Base-by-base conservation (phyloP, 2,329 filamentous ascomycete species). In the Tolypocladium nubicola region DNA sequence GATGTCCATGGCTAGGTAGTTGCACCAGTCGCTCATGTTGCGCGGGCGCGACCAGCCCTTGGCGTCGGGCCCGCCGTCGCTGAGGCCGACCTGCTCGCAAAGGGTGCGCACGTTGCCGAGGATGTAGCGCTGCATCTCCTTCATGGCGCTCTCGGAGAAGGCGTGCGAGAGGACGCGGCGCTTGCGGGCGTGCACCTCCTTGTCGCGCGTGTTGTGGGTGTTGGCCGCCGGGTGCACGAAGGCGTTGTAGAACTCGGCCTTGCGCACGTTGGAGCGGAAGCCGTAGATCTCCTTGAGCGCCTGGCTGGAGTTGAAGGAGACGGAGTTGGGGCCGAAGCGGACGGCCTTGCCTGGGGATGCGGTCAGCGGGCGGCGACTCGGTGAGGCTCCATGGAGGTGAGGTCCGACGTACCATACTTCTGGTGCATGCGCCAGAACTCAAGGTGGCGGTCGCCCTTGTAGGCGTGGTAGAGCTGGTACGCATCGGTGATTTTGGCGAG, bases 291-390 rank as follows among this genome's bases (percentile, higher is more conserved):
- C 79, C 68, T 83, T 83, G 58, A 89, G 75, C 1, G 87, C 86
- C 9, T 80, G 79, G 60, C 80, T 81, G 56, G 84, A 86, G 76
- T 94, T 93, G 74, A 95, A 83, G 1, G 86, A 89, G 47, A 96
- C 74, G 59, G 82, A 83, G 70, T 90, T 90, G 50, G 90, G 90
- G 0, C 87, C 88, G 62, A 87, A 89, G 35, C 90, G 87, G n/a
- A 93, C 87, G 54, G 84, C 70, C n/a, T 77, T 74, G 63, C 83
- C 82, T 84, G 23, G 11, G 45, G 14, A 4, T 6, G 13, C 23
- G 4, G 45, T 47, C 23, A 47, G 45, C 23, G 45, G 26, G 23
- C 3, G 45, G 2, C 23, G 45, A 1, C 30, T 33, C 8, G 30
- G 30, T 8, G 30, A 33, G 8, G 30, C 30, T 33, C 30, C 30